Evolutionary conservation across 352 stramenopile species (phyloP), one percentile per base, ranked within the genome.

Genomic region (Elongisporangium senticosum): DNA sequence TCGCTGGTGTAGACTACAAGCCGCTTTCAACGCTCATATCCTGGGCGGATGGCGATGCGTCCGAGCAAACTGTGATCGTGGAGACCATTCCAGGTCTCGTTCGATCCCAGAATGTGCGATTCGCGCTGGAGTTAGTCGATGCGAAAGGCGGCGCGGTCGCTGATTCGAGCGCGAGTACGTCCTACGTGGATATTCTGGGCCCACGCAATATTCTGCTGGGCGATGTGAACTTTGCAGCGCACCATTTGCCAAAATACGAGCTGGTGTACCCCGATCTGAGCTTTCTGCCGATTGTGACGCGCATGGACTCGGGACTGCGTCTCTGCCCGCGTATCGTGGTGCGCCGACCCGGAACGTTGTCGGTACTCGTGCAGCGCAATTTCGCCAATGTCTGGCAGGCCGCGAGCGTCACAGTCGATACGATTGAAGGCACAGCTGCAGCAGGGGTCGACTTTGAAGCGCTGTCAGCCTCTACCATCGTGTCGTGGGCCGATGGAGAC

Each of bases 1-100:
- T 75, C 7, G 65, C 71, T 20, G 63, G 59, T 2, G 43, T 87
- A 14, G 79, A 93, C 62, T 93, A 85, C 56, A 58, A 71, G 22
- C 47, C 68, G 13, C 24, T 89, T 3, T 51, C 70, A 7, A 53
- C 64, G 51, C 53, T 59, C 0, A 3, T 93, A 7, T 53, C 33
- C 24, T 93, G 83, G 83, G 51, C 56, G 3, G 68, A 89, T 0
- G 81, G 81, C 6, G 83, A 91, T 51, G 53, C 56, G 0, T 69
- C 59, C 15, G 79, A 84, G 19, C 71, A 79, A 52, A 58, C 69
- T 28, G 67, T 93, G 26, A 51, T 89, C 21, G 59, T 91, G 2
- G 58, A 65, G 20, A 70, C 73, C 6, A 53, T 86, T 7, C 2
- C 19, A 1, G 75, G 69, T n/a, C 60, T 77, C 20, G 58, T 71